Base-by-base conservation (phyloP, 257 asterid genomes). In the Fraxinus excelsior region DNA sequence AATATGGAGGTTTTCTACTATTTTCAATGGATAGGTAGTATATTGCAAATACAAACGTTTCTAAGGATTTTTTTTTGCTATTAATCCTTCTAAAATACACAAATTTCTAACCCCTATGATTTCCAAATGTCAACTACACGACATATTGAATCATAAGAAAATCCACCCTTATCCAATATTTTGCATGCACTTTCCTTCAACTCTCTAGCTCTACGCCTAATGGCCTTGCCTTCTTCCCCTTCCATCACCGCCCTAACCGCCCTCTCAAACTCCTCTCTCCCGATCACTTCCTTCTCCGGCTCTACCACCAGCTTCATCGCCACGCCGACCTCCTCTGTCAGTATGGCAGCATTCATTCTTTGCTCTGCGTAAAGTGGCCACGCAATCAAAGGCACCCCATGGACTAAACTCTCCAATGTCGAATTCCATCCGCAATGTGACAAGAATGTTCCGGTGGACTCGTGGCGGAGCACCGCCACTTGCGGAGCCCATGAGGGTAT, bases 341-440 rank as follows among this genome's bases (percentile, higher is more conserved):
- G 78, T 65, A 82, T 3, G 7, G 85, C 28, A 1, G 91, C 83
- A 7, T 88, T 87, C 93, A 85, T 85, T 73, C 64, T 85, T 29
- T 88, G 89, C 78, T 88, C 91, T 0, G 88, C 91, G 21, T 78
- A 86, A 12, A 88, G 83, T 0, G 89, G 93, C 93, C 91, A 87
- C 1, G 87, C 91, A n/a, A 87, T 77, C 3, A 88, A 82, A 1
- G 93, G 91, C 21, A 88, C 87, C 0, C 91, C 90, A 0, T 82
- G 74, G 2, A 25, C 73, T 2, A 88, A 0, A n/a, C 91, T 82
- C 74, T 88, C 91, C 67, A 88, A n/a, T 0, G 58, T 44, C 0
- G 91, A 88, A 35, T 88, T 88, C 92, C 91, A 88, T 8, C 91
- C 92, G 16, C 91, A 86, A 1, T 88, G 93, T 0, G 91, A 76